Base-by-base conservation (phyloP, 352 stramenopile genomes). In the Phytophthora brassicae region DNA sequence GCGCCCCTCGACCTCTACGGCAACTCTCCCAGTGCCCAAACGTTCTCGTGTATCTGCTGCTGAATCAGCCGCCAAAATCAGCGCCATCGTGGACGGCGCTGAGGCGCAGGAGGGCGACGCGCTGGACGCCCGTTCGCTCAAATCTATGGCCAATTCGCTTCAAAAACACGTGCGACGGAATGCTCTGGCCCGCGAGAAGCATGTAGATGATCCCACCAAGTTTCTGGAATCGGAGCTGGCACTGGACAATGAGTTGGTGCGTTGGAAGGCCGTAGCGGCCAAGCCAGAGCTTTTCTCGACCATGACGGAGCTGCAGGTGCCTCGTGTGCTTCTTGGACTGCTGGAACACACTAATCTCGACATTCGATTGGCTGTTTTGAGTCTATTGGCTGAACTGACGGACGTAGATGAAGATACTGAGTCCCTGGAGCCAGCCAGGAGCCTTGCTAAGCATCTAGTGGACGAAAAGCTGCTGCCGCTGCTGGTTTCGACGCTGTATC, bases 191-290 rank as follows among this genome's bases (percentile, higher is more conserved):
- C 84, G 89, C 16, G 77, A 87, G 48, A 96, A 95, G 68, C 81
- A 92, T 60, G 64, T 70, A 2, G 77, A 92, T 31, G 76, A 92
- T 16, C 87, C 89, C 1, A 60, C 61, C 23, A 92, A 90, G 52
- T 97, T 97, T 53, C 70, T 96, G 49, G 79, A 94, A 26, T 94
- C 83, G 28, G 89, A 97, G 66, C 55, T 96, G 29, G 76, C 74
- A 11, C 60, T 91, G 20, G 72, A 91, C 59, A 48, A 49, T 17
- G 80, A 91, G 53, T 48, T 92, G 16, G 56, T 64, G 49, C 66
- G 76, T 43, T 86, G 82, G 72, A 82, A 76, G 47, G 66, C 74
- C 33, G 68, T 92, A 9, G 84, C 79, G 3, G 81, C 86, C 3
- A 77, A 72, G 20, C 86, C 88, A 1, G 70, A 87, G 29, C 72